These are phyloP conservation scores for Choanephora cucurbitarum DNA, from an alignment of 371 early-diverging fungal species.

Conservation along the genomic window DNA sequence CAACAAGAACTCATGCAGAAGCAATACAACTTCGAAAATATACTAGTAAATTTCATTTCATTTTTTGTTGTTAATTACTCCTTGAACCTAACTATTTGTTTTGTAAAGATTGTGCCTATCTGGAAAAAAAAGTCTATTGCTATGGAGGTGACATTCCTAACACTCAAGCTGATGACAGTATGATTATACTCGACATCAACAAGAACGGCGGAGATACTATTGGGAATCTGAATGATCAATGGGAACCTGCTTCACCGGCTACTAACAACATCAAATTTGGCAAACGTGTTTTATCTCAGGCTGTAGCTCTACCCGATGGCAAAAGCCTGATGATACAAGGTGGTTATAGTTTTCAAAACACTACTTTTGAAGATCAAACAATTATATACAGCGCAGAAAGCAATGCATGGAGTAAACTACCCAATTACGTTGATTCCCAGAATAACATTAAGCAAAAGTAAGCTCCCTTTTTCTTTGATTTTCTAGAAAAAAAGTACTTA, in stretches of 20 bases:
- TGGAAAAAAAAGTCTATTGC: constrained; percentile 3
- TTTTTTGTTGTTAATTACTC: too few relatives aligned
- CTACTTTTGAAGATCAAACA: not conserved
- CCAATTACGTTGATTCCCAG: constrained; percentile 1
- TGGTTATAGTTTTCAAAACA: constrained; percentile 1
- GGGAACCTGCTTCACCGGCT: not conserved
- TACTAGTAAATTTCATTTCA: too few relatives aligned
- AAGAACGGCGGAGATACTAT: not conserved
- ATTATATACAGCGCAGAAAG: constrained; percentile 7
- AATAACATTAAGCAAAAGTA: constrained; percentile 10
- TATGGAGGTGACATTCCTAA: constrained; percentile 4
- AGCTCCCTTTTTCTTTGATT: not conserved
- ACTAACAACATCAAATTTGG: not conserved
- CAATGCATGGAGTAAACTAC: not conserved
- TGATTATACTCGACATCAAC: constrained; percentile 3
- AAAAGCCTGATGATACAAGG: constrained; percentile 5
- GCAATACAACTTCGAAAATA: too few relatives aligned
- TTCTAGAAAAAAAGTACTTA: not conserved
- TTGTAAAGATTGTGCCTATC: constrained; percentile 6
- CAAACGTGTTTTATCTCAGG: not conserved
- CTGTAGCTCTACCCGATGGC: constrained; percentile 7
- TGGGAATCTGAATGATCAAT: constrained; percentile 1
- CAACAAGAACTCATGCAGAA: too few relatives aligned
- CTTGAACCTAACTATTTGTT: too few relatives aligned
- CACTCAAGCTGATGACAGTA: not conserved